Conservation (phyloP, 441 rosid species). For the Codiaeum variegatum region DNA sequence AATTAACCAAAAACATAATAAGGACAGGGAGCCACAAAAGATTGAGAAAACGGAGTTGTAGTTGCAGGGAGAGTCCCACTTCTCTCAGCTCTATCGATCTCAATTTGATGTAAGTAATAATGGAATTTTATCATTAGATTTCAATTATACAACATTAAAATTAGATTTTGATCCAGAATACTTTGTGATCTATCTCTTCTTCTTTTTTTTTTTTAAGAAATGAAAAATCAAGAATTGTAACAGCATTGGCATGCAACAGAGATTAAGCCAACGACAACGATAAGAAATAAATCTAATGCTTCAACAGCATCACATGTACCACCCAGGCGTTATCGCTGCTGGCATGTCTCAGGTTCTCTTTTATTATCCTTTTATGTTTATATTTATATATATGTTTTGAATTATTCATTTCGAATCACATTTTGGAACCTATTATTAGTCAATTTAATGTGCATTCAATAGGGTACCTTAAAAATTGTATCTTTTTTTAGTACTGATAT, state of each 20-base stretch:
- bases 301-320: constrained; percentile 45
- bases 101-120: neutral
- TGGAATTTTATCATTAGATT: neutral
- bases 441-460: neutral
- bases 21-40: neutral
- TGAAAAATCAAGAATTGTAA: neutral
- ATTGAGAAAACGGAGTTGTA: neutral
- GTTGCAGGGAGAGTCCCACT: neutral
- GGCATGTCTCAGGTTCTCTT: constrained; percentile 38
- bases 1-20: neutral
- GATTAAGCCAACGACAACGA: neutral
- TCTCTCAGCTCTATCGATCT: neutral
- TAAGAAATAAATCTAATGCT: constrained; percentile 36
- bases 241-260: constrained; percentile 11
- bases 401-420: neutral
- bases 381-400: neutral
- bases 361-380: neutral
- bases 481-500: neutral
- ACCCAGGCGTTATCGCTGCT: constrained; percentile 42
- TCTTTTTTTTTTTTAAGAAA: neutral
- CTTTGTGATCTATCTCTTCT: neutral
- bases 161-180: neutral
- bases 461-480: neutral
- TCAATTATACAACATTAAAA: neutral
- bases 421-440: constrained; percentile 6